Base-by-base conservation (phyloP, 108 stramenopile genomes). In the Discostella pseudostelligera region DNA sequence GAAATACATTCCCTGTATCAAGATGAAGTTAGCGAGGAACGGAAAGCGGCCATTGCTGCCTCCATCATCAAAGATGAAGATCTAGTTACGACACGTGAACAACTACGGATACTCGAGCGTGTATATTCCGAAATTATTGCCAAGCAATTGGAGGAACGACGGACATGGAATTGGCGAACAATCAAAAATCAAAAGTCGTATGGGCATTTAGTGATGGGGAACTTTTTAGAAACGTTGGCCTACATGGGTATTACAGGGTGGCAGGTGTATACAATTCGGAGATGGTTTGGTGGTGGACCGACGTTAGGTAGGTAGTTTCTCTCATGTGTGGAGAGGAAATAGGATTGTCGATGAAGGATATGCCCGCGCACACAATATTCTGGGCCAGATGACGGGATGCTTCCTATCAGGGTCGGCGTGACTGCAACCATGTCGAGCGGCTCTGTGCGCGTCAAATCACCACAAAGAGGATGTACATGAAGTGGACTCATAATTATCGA, bases 261-360 rank as follows among this genome's bases (percentile, higher is more conserved):
- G 58, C 92, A 93, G 76, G 81, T 93, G 9, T 88, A 84, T 64
- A 89, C 92, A 2, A 86, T 93, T 71, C 84, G 91, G 12, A 82
- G 78, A 54, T 92, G 91, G 91, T 92, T 89, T 74, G 78, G 81
- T 46, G 87, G 82, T n/a, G 85, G 84, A 8, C 84, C 86, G 8
- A 67, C 64, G 10, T 73, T 92, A 20, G 87, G 86, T 4, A 62
- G 85, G 50, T 91, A 82, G 5, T 4, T 32, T 4, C 3, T 32
- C 32, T 32, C 5, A 53, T 42, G 43, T 39, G 42, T 43, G 42
- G n/a, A 7, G 4, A 43, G 9, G 9, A n/a, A 2, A 7, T 16
- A 7, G 2, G 42, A n/a, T n/a, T 12, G 42, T 11, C 3, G 42
- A 43, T 43, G 42, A 43, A n/a, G 42, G 42, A 43, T n/a, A n/a